Base-by-base conservation (phyloP, 345 rosid species). In the Toxicodendron radicans region DNA sequence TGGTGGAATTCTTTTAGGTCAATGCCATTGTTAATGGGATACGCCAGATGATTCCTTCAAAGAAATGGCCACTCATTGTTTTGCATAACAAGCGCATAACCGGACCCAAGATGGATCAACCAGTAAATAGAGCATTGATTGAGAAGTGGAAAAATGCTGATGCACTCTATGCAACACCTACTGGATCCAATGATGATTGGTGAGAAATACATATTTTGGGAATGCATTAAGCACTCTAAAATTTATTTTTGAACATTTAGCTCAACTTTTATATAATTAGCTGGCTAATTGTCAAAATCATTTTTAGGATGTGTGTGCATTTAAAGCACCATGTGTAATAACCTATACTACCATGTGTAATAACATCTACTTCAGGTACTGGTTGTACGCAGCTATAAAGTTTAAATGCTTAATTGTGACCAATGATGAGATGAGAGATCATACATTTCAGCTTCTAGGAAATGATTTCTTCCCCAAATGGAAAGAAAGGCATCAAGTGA, bases 401-500 rank as follows among this genome's bases (percentile, higher is more conserved):
- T 87, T 80, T 72, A 90, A 79, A 79, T 80, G 91, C 75, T 80
- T 90, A 60, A 27, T 90, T n/a, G 87, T 90, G 78, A 87, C 91
- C 46, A 90, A 90, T 1, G 92, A 90, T 60, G 95, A 90, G 86
- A 90, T 88, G 92, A 83, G 92, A 84, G 95, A 90, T 77, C 95
- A 90, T 78, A 84, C 83, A 38, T 90, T 90, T 83, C 92, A 87
- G 69, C 91, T 90, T 83, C 75, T 90, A 46, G 92, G 92, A 66
- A 88, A 85, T 65, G 90, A 87, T 80, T 85, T 88, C 82, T 88
- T 90, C 77, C 90, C 89, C 23, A 88, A 71, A 79, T 90, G 95
- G 92, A 88, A 90, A 83, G 95, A 90, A 85, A 85, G 90, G 80
- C 95, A 90, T 66, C 92, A 85, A 80, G 95, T 90, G 74, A 88